Evolutionary conservation across 148 eudicot species (phyloP), one percentile per base, ranked within the genome.

Genomic region (Hydrangea macrophylla): DNA sequence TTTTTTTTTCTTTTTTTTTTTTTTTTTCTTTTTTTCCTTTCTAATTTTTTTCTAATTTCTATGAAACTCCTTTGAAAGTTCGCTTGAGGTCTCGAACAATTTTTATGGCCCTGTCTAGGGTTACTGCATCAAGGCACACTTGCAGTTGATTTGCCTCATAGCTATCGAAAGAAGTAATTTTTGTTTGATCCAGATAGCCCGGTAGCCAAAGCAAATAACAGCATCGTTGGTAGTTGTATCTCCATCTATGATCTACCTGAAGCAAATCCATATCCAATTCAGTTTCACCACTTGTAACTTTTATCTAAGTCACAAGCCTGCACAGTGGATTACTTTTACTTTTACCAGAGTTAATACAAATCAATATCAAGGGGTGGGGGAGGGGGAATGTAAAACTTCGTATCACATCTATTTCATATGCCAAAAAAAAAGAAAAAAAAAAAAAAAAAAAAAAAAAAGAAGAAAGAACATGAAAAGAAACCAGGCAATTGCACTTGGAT

Each of bases 241-340:
- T 70, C 99, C 97, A 74, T 94, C 99, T n/a, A n/a, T n/a, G n/a
- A n/a, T n/a, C n/a, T 25, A 94, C 99, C 99, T 94, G 92, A 71
- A 83, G 57, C 25, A 54, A 39, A 53, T 24, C 55, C 66, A 56
- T 35, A 63, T 15, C 36, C 50, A 33, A 56, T 28, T 53, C 27
- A 60, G 51, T 10, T 62, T 65, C 27, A 39, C 18, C 23, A 30
- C 8, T 25, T 13, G n/a, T 25, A 44, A 75, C 31, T 48, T 27
- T n/a, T 35, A 28, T 10, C 32, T 12, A 33, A 35, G 13, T 54
- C 45, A 35, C 45, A 54, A 24, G 31, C 32, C 17, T 48, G 5
- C 20, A 18, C 17, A 1, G 7, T 42, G 53, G 23, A 48, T 48
- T 48, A 48, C 17, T 17, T 48, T 3, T 15, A 48, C 4, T 18